A percentile compares a stretch with the other conserved stretches of the same genome.
Evolutionary conservation across 768 basidiomycete genomes (phyloP).

Genomic region (Tulasnella sp.): DNA sequence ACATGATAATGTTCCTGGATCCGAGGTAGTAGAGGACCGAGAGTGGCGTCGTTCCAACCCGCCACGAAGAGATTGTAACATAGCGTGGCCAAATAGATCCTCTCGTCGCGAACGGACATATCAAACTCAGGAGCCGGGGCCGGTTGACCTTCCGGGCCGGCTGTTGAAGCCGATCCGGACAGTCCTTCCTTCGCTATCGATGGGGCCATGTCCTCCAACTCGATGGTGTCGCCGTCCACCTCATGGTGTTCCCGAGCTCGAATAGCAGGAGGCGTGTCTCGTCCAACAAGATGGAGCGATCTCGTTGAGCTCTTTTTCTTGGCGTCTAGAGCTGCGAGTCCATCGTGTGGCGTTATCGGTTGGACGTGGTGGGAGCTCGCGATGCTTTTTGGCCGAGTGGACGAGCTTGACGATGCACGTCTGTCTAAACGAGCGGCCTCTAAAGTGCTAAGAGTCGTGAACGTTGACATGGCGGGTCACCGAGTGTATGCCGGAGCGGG

Average conservation of each 20-base stretch:
- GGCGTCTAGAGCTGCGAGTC: background rate
- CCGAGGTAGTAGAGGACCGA: slow-evolving; percentile 23
- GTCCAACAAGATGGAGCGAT: background rate
- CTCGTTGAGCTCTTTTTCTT: background rate
- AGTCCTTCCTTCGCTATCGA: background rate
- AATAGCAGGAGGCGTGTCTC: background rate
- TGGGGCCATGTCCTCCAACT: background rate
- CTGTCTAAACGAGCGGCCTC: background rate
- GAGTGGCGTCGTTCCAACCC: slow-evolving; percentile 27
- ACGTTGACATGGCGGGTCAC: background rate
- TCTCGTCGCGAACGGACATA: slow-evolving; percentile 19
- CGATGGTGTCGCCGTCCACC: background rate
- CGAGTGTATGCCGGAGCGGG: background rate
- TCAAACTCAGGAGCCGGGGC: background rate
- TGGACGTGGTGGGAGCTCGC: background rate
- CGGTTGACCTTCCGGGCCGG: background rate
- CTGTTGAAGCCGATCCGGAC: background rate
- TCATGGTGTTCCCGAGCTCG: slow-evolving; percentile 3
- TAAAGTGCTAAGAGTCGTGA: background rate
- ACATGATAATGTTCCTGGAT: slow-evolving; percentile 27
- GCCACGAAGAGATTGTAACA: slow-evolving; percentile 22
- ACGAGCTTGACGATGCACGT: background rate
- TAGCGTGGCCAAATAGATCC: slow-evolving; percentile 22
- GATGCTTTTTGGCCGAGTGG: background rate
- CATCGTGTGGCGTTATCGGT: background rate